Evolutionary conservation across 257 asterid species (phyloP), one percentile per base, ranked within the genome.

Genomic region (Euphrasia confusa): DNA sequence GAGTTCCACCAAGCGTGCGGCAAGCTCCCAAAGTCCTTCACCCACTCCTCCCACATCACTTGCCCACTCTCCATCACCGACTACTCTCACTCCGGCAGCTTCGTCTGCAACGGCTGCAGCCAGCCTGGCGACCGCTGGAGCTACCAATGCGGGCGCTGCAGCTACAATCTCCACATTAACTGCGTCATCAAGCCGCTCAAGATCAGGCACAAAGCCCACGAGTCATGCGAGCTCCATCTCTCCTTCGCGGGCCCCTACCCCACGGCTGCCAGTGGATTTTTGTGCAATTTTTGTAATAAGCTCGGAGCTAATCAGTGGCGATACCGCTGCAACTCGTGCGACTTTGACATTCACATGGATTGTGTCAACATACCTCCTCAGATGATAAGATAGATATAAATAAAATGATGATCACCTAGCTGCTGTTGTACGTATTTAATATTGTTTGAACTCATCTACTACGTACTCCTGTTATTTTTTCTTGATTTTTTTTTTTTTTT

Each of bases 71-170:
- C 80, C 74, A 75, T 75, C 61, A 47, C 83, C 0, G n/a, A 18
- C 33, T 35, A 86, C 60, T 15, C 76, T 59, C 81, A 83, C 40
- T 77, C 80, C 7, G 86, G 88, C 3, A 13, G 13, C 0, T 86
- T 81, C 82, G 77, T 67, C 74, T 86, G 95, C 67, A 84, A 86
- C 67, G 89, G 80, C 58, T 86, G 95, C 71, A 35, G 61, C 71
- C 72, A 54, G 66, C 67, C 59, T 4, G 85, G 81, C 5, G 70
- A 78, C 60, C 78, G 83, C 9, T 86, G 85, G 80, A 78, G 83
- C 78, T 84, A 79, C 78, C 87, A 84, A 60, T 86, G 95, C 57
- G 26, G 44, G 10, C 60, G 60, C 10, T 86, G 92, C 57, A 74
- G 75, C 40, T 84, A 53, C 66, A 92, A 86, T 28, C 87, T 86